Conservation (phyloP, 2,329 filamentous ascomycete genomes). For the Diplodia mutila region DNA sequence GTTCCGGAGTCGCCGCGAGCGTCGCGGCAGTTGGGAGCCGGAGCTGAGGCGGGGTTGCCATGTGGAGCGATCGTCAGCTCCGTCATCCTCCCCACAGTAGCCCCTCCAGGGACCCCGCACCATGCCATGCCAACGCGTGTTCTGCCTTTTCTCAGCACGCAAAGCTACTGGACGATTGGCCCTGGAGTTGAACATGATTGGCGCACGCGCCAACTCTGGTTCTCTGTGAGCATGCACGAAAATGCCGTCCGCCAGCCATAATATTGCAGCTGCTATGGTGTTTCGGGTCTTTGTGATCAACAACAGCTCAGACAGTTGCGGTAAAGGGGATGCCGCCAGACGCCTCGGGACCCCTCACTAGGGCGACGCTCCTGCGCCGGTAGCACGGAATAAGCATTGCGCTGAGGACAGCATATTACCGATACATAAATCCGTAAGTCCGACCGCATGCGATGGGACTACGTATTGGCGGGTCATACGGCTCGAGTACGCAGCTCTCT, state of each 20-base stretch:
- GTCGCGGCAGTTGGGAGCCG: slow-evolving; percentile 21
- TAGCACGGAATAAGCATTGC: slow-evolving; percentile 6
- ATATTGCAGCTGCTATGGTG: neutral
- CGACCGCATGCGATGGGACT: slow-evolving; percentile 1
- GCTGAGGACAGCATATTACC: neutral
- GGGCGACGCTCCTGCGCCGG: neutral
- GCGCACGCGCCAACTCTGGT: neutral
- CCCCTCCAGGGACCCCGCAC: slow-evolving; percentile 20
- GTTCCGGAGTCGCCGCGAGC: neutral
- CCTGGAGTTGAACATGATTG: neutral
- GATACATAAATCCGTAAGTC: slow-evolving; percentile 21
- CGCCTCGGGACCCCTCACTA: slow-evolving; percentile 2
- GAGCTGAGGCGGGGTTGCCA: slow-evolving; percentile 17
- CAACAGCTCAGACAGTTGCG: slow-evolving; percentile 4
- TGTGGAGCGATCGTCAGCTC: slow-evolving; percentile 24
- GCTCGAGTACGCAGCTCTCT: slow-evolving; percentile 23
- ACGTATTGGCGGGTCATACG: slow-evolving; percentile 7
- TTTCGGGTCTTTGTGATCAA: neutral
- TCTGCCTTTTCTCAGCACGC: slow-evolving; percentile 1
- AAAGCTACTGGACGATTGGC: neutral
- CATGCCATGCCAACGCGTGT: slow-evolving; percentile 5
- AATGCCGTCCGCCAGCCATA: neutral
- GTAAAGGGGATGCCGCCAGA: slow-evolving; percentile 2
- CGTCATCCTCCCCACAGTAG: slow-evolving; percentile 22
- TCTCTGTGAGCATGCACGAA: neutral